Conservation (phyloP, 2,329 filamentous ascomycete species). For the Herpomyces periplanetae region DNA sequence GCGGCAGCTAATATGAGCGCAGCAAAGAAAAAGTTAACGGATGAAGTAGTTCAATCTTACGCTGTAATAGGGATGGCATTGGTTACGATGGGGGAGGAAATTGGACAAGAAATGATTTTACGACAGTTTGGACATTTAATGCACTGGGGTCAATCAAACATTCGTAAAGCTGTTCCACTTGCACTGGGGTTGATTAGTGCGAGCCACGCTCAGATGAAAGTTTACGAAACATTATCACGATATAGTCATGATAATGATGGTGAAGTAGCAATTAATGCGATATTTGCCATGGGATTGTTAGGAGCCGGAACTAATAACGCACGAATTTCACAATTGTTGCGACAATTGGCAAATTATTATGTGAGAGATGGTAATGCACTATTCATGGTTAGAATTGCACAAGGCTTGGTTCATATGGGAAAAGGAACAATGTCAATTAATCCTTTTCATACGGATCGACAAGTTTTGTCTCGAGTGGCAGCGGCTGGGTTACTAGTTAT, state of each 20-base stretch:
- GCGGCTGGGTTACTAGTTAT: constrained; percentile 63
- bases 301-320: constrained; percentile 96
- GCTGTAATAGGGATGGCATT: constrained; percentile 73
- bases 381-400: constrained; percentile 96
- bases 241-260: constrained; percentile 98
- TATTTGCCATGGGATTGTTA: constrained; percentile 91
- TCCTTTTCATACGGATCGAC: constrained; percentile 95
- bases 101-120: constrained; percentile 93
- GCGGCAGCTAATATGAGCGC: too few species aligned
- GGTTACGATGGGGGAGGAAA: constrained; percentile 89
- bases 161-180: constrained; percentile 70
- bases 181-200: constrained; percentile 89
- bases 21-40: constrained; percentile 31
- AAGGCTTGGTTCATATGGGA: constrained; percentile 91
- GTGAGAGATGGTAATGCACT: constrained; percentile 78
- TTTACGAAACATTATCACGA: constrained; percentile 83
- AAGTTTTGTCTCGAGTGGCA: constrained; percentile 66
- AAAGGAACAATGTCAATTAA: constrained; percentile 85
- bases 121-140: constrained; percentile 91
- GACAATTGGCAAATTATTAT: constrained; percentile 90
- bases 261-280: constrained; percentile 87
- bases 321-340: constrained; percentile 58
- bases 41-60: constrained; percentile 79
- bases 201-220: constrained; percentile 98
- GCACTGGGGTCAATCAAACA: constrained; percentile 95